Conservation (phyloP, 176 grass and related monocot species). For the Elaeis guineensis region DNA sequence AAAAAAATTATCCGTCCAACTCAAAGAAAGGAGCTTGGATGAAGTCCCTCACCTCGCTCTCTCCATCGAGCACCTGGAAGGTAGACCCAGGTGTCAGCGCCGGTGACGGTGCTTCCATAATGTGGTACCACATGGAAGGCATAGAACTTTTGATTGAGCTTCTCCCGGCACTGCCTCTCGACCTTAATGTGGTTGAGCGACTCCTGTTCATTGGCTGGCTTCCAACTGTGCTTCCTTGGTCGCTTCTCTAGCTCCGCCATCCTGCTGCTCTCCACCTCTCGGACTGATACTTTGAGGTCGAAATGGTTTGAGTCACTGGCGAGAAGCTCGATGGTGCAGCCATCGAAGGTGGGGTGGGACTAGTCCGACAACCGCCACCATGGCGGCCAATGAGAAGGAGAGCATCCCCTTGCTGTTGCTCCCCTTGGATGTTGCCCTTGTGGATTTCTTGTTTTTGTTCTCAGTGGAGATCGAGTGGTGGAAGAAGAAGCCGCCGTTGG, state of each 20-base stretch:
- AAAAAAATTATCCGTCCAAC: too few relatives aligned
- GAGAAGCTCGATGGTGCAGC: neutral
- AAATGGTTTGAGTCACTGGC: neutral
- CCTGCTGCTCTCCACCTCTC: neutral
- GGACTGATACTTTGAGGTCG: neutral
- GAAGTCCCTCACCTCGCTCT: too few relatives aligned
- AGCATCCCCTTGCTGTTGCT: too few relatives aligned
- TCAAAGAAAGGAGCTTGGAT: too few relatives aligned
- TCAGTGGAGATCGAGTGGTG: neutral
- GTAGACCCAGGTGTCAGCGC: too few relatives aligned
- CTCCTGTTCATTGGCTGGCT: constrained; percentile 16
- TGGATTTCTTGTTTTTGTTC: neutral
- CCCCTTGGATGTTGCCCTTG: too few relatives aligned
- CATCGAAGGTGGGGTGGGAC: too few relatives aligned
- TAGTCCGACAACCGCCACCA: too few relatives aligned
- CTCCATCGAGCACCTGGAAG: too few relatives aligned
- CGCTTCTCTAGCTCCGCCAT: constrained; percentile 1
- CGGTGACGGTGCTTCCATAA: too few relatives aligned
- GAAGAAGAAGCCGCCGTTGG: neutral
- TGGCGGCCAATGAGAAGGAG: neutral
- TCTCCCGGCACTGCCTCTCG: constrained; percentile 16
- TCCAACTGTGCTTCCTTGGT: constrained; percentile 2
- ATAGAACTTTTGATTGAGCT: constrained; percentile 13
- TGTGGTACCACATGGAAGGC: constrained; percentile 4
- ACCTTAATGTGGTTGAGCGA: constrained; percentile 7